phyloP scores from a whole-genome alignment of 2,329 filamentous ascomycete species.

The Pochonia chlamydosporia region DNA sequence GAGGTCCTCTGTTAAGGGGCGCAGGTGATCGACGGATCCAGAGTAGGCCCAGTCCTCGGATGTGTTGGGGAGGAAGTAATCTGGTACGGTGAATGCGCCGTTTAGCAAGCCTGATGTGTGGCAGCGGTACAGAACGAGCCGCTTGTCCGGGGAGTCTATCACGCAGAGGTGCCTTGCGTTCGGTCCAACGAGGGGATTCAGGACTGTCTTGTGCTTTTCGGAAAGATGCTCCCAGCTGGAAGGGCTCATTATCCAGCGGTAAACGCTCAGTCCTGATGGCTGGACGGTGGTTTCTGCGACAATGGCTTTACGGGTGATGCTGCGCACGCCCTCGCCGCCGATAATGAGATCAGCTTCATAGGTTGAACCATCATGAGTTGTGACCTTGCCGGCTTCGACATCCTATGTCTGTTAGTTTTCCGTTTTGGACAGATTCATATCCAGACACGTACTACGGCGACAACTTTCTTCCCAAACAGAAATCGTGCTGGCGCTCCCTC shows the following conservation, averaged over 20 bases:
- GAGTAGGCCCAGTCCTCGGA: background rate
- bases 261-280: constrained; percentile 1
- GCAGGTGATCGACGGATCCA: background rate
- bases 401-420: too few species aligned
- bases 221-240: constrained; percentile 1
- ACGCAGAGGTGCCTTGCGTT: background rate
- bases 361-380: background rate
- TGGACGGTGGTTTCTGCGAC: background rate
- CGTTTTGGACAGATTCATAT: too few species aligned
- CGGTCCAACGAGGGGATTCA: background rate
- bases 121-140: background rate
- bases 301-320: constrained; percentile 3
- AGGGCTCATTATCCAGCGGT: constrained; percentile 1
- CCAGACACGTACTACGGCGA: background rate
- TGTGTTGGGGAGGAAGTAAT: background rate
- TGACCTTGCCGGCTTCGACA: background rate
- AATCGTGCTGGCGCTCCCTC: background rate
- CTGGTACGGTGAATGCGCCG: background rate
- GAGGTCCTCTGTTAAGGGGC: background rate
- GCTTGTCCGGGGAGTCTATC: background rate
- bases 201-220: background rate
- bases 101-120: background rate
- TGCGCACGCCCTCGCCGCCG: constrained; percentile 2
- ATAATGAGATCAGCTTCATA: constrained; percentile 1
- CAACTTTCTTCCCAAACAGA: background rate